Base-by-base conservation (phyloP, 352 stramenopile species). In the Phytophthora colocasiae region DNA sequence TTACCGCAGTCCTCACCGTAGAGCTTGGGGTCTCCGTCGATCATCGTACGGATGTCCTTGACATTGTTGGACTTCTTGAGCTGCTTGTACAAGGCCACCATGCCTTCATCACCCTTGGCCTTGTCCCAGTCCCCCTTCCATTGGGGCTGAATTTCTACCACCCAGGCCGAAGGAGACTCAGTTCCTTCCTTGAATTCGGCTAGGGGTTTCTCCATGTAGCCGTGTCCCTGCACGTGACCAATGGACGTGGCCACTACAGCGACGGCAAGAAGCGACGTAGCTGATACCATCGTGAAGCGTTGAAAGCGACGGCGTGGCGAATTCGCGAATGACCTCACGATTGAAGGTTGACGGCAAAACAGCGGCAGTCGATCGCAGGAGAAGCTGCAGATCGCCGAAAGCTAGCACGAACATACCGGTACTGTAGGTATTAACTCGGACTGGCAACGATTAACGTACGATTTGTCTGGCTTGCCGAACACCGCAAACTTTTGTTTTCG, bases 1-100 rank as follows among this genome's bases (percentile, higher is more conserved):
- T 60, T 66, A 24, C 68, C 68, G 17, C 72, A 80, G 22, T 64
- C 59, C 6, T 47, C 53, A 6, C 69, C 69, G 39, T 77, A 77
- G 6, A 77, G 39, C 6, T 51, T 64, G 14, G 69, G 39, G 47
- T 75, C 53, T 22, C 41, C 45, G 60, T 78, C 70, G 17, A 78
- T 38, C 44, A 75, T 47, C 10, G 65, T 68, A 4, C 66, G 70
- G 6, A 78, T 63, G 58, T 75, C 56, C 39, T 65, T 69, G 15
- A 51, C 24, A 27, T 64, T 69, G 50, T 70, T 70, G 36, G 66
- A 45, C 14, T 39, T 48, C 46, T 65, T 63, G 10, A 75, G 43
- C 14, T 69, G 24, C 56, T 75, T 75, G 51, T 66, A 78, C 3
- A 74, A 17, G 14, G 55, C 58, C 3, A 73, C 38, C 4, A 71